Conservation (phyloP, 192 early-diverging fungal genomes). For the Mortierella hygrophila region DNA sequence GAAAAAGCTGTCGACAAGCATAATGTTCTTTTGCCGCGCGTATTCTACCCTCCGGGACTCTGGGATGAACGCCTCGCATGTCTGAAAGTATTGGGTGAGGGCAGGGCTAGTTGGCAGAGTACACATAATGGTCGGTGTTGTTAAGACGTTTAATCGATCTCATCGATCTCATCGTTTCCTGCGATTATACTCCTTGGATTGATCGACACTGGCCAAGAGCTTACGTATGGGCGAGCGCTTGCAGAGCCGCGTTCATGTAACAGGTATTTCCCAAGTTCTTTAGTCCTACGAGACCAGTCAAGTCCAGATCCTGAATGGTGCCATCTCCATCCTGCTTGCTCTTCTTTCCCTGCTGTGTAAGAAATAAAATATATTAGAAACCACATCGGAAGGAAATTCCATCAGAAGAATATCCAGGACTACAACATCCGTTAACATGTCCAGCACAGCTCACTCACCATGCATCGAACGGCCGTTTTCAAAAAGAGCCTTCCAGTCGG, state of each 20-base stretch:
- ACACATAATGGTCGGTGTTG: neutral
- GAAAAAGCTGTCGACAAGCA: constrained; percentile 49
- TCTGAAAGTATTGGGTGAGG: constrained; percentile 47
- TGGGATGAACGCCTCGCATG: constrained; percentile 57
- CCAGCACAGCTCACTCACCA: constrained; percentile 34
- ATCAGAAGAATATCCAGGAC: neutral
- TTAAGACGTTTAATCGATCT: neutral
- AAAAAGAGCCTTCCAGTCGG: constrained; percentile 38
- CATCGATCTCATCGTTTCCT: neutral
- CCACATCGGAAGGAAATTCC: neutral
- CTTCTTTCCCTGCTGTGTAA: constrained; percentile 38
- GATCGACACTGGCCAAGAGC: neutral
- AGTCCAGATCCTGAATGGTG: constrained; percentile 43
- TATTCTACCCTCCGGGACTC: constrained; percentile 44
- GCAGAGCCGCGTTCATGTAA: constrained; percentile 58
- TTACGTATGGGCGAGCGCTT: constrained; percentile 58
- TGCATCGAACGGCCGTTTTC: constrained; percentile 51
- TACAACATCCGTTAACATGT: neutral
- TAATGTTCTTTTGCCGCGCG: constrained; percentile 45
- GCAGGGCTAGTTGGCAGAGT: constrained; percentile 37
- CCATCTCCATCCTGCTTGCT: constrained; percentile 48
- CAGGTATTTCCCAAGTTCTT: constrained; percentile 61
- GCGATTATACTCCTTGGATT: neutral
- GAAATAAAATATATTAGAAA: neutral
- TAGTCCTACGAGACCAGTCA: constrained; percentile 55